Conservation (phyloP, 106 monocot genomes). For the Phalaenopsis equestris region DNA sequence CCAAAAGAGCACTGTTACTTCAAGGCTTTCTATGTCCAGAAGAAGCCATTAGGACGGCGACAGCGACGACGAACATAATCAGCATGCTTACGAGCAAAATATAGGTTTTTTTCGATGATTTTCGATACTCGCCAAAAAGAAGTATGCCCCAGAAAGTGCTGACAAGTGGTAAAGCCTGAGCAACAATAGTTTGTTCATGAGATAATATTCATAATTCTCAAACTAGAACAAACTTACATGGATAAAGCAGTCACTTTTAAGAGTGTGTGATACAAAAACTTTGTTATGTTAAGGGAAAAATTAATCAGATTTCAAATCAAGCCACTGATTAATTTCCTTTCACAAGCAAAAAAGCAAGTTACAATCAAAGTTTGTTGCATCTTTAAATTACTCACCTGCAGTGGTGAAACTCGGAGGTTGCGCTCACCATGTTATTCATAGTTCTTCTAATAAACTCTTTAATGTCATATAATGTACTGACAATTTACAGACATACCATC, state of each 20-base stretch:
- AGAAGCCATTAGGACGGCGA: conserved; percentile 80
- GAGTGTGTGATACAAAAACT: neutral
- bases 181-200: neutral
- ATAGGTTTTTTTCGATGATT: conserved; percentile 71
- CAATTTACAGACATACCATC: no score
- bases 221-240: neutral
- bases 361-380: neutral
- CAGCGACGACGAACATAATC: conserved; percentile 71
- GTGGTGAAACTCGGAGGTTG: no score
- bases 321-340: no score
- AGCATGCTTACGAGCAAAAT: conserved; percentile 59
- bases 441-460: no score
- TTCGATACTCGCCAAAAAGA: conserved; percentile 82
- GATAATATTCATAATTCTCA: neutral
- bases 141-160: conserved; percentile 89
- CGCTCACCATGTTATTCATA: no score
- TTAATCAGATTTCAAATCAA: neutral
- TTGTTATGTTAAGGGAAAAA: neutral
- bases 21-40: conserved; percentile 63
- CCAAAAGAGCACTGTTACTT: neutral
- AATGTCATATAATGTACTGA: no score
- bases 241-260: neutral
- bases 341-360: neutral
- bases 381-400: no score
- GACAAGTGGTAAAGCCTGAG: conserved; percentile 79